A percentile compares a stretch with the other conserved stretches of the same genome.
Conservation (phyloP, 129 eudicot species). For the Arctium lappa region DNA sequence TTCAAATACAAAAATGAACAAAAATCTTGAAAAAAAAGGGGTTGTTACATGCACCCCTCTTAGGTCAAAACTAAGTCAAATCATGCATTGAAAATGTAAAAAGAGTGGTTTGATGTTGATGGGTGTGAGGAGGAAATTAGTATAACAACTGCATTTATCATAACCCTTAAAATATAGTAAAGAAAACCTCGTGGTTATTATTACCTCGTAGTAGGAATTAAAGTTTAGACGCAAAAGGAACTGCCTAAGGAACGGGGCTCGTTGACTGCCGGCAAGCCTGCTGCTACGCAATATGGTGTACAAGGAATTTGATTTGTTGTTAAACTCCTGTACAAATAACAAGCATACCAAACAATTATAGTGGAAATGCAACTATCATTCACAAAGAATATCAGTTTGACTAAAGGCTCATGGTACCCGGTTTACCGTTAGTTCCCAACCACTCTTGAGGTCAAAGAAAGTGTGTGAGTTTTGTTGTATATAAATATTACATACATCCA, state of each 20-base stretch:
- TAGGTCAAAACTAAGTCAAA: too few species aligned
- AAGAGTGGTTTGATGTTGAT: too few species aligned
- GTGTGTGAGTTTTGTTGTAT: too few species aligned
- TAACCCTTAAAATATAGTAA: not conserved
- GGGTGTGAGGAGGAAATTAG: too few species aligned
- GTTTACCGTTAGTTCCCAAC: too few species aligned
- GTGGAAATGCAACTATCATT: not conserved
- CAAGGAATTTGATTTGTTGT: constrained; percentile 68
- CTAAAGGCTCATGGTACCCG: too few species aligned
- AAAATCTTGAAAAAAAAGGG: not conserved
- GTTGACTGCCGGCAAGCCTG: constrained; percentile 83
- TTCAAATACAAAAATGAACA: not conserved
- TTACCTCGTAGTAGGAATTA: constrained; percentile 80
- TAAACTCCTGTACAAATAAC: constrained; percentile 52
- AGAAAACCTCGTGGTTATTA: not conserved
- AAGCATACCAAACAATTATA: not conserved
- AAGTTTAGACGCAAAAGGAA: constrained; percentile 73
- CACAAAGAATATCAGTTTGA: not conserved
- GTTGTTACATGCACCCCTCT: too few species aligned
- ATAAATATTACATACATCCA: too few species aligned
- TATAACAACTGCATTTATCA: too few species aligned
- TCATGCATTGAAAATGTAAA: too few species aligned
- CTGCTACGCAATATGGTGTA: constrained; percentile 82
- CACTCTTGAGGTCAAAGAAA: too few species aligned
- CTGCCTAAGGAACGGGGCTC: constrained; percentile 80